Percentiles rank a stretch among this genome's conserved stretches.
These are phyloP conservation scores for Lactifluus pinguis DNA, from an alignment of 768 basidiomycete genomes.

Conservation along the genomic window DNA sequence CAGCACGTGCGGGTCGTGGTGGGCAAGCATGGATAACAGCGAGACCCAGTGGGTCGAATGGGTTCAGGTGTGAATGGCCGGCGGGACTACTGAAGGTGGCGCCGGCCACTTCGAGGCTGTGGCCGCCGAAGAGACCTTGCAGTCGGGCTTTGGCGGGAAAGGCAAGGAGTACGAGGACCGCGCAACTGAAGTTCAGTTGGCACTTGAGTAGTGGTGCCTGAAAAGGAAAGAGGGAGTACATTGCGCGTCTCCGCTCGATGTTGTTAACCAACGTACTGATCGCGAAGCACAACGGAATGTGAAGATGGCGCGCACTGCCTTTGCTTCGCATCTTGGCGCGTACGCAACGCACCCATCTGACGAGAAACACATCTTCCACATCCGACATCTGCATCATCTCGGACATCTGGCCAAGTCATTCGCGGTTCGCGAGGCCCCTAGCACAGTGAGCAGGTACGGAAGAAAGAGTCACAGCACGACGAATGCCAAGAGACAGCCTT, in stretches of 20 bases:
- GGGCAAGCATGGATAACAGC: constrained; percentile 90
- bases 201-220: constrained; percentile 92
- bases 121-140: constrained; percentile 62
- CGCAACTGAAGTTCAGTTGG: constrained; percentile 91
- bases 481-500: constrained; percentile 13
- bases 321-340: constrained; percentile 86
- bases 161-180: constrained; percentile 74
- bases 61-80: constrained; percentile 78
- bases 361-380: constrained; percentile 96
- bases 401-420: constrained; percentile 93
- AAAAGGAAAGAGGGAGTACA: constrained; percentile 55
- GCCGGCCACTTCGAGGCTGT: constrained; percentile 48
- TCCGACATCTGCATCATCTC: constrained; percentile 85
- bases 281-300: constrained; percentile 46
- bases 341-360: constrained; percentile 94
- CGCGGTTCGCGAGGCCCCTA: constrained; percentile 79
- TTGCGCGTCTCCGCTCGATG: not conserved
- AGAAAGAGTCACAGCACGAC: constrained; percentile 12
- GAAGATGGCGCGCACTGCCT: constrained; percentile 72
- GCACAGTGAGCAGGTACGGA: constrained; percentile 24
- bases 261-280: not conserved
- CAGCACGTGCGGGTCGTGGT: constrained; percentile 90
- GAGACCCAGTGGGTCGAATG: constrained; percentile 87
- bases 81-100: constrained; percentile 31
- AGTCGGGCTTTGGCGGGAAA: constrained; percentile 79